phyloP scores from a whole-genome alignment of 73 alveolate species.

The Paramecium tetraurelia region DNA sequence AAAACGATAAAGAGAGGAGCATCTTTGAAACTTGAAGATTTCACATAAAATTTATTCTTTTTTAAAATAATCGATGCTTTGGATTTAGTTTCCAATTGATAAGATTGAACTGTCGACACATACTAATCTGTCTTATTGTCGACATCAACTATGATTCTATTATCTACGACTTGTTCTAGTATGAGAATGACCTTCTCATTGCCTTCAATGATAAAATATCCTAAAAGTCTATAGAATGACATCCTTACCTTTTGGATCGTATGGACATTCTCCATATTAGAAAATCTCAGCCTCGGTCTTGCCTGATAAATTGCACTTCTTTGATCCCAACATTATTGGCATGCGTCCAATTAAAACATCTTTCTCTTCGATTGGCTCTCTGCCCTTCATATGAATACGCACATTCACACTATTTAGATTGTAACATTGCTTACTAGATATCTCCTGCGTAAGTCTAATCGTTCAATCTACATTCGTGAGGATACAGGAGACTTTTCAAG shows the following conservation, averaged over 20 bases:
- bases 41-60: conserved; percentile 67
- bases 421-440: background rate
- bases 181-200: conserved; percentile 94
- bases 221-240: conserved; percentile 2
- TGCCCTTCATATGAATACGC: conserved; percentile 12
- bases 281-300: conserved; percentile 78
- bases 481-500: background rate
- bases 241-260: conserved; percentile 83
- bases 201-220: conserved; percentile 98
- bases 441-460: conserved; percentile 56
- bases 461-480: conserved; percentile 54
- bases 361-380: background rate
- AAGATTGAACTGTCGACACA: conserved; percentile 87
- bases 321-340: conserved; percentile 64
- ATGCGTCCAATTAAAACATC: conserved; percentile 45
- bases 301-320: conserved; percentile 62
- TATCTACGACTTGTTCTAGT: conserved; percentile 94
- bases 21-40: conserved; percentile 77
- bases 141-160: conserved; percentile 96
- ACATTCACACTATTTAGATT: background rate
- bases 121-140: conserved; percentile 80
- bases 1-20: conserved; percentile 91
- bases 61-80: conserved; percentile 84
- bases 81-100: conserved; percentile 89
- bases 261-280: conserved; percentile 91